A percentile compares a stretch with the other conserved stretches of the same genome.
phyloP scores from a whole-genome alignment of 306 rosid species.

The Cicer bijugum region DNA sequence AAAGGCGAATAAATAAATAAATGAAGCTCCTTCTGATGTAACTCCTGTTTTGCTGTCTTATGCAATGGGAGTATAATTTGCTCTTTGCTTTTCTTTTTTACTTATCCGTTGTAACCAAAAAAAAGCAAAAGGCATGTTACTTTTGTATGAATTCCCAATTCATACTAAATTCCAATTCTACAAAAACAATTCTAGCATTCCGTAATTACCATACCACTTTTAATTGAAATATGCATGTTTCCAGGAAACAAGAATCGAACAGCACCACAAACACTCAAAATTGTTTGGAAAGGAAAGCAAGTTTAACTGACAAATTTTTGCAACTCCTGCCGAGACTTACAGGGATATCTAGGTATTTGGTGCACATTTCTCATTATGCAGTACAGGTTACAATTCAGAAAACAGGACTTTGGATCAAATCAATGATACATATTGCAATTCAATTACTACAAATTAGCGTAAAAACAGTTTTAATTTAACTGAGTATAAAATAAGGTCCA shows the following conservation, averaged over 20 bases:
- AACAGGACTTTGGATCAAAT: background rate
- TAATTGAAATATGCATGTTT: background rate
- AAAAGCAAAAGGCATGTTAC: background rate
- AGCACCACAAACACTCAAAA: slow-evolving; percentile 35
- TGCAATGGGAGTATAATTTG: background rate
- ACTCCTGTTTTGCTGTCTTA: background rate
- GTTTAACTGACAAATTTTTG: slow-evolving; percentile 20
- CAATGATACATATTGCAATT: slow-evolving; percentile 22
- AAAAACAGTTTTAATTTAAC: slow-evolving; percentile 19
- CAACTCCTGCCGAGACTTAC: slow-evolving; percentile 9
- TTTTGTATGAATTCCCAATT: slow-evolving; percentile 11
- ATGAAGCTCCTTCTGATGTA: background rate
- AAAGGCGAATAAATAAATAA: background rate
- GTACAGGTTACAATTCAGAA: background rate
- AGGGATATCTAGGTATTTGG: slow-evolving; percentile 21
- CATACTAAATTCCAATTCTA: slow-evolving; percentile 16
- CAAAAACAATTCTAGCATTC: slow-evolving; percentile 10
- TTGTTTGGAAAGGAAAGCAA: slow-evolving; percentile 10
- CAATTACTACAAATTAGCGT: slow-evolving; percentile 16
- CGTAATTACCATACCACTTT: slow-evolving; percentile 17
- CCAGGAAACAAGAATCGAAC: slow-evolving; percentile 33
- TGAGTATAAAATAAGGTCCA: slow-evolving; percentile 1
- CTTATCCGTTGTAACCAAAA: background rate
- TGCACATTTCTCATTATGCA: background rate
- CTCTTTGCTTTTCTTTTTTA: slow-evolving; percentile 6